Evolutionary conservation across 2,329 filamentous ascomycete genomes (phyloP).

Genomic region (Phyllosticta citribraziliensis): DNA sequence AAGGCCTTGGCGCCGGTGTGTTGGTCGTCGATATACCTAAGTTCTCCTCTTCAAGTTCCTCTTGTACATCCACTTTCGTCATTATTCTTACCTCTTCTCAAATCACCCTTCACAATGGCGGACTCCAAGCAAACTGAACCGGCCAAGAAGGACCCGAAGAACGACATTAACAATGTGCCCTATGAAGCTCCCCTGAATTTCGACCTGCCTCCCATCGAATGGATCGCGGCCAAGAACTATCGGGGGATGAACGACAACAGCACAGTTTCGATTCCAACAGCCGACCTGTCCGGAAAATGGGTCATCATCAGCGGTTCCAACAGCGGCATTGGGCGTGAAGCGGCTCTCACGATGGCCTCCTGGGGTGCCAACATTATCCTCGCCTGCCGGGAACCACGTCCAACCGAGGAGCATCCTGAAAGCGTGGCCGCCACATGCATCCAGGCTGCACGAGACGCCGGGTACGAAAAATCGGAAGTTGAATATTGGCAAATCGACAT

Average conservation of each 20-base stretch:
- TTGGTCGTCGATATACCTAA: neutral
- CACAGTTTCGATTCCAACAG: neutral
- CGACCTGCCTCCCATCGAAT: neutral
- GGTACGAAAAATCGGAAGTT: conserved; percentile 8
- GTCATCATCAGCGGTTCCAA: conserved; percentile 15
- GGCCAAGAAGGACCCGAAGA: neutral
- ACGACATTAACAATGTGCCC: conserved; percentile 11
- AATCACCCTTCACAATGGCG: neutral
- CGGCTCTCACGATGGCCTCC: conserved; percentile 16
- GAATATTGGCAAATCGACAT: conserved; percentile 23
- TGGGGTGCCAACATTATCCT: conserved; percentile 21
- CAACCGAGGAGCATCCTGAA: conserved; percentile 16
- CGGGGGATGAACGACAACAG: conserved; percentile 4
- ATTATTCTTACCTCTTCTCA: neutral
- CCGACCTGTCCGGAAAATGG: conserved; percentile 12
- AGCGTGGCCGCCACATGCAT: conserved; percentile 17
- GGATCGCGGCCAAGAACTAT: conserved; percentile 7
- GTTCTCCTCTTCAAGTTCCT: neutral
- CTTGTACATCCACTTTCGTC: too few relatives aligned
- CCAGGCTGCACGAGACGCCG: conserved; percentile 4
- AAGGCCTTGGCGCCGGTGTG: neutral
- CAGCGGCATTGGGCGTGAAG: conserved; percentile 21
- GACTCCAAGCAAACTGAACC: neutral
- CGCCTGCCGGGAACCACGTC: conserved; percentile 17
- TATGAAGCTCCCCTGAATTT: conserved; percentile 9